phyloP scores from a whole-genome alignment of 1,139 yeast genomes.

The Nematodospora anomalae region DNA sequence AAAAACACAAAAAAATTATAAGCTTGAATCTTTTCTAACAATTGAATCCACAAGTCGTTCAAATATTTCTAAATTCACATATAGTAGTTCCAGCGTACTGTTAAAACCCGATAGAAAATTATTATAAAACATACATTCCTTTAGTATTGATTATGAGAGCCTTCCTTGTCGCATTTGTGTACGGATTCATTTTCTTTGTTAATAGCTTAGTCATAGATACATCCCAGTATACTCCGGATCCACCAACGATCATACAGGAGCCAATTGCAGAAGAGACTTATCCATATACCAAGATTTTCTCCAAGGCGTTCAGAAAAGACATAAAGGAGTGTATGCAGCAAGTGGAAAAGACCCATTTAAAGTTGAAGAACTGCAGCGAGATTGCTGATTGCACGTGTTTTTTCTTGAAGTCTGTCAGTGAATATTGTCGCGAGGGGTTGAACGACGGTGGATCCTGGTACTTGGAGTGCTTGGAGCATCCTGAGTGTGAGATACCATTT shows the following conservation, averaged over 20 bases:
- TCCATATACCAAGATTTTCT: conserved; percentile 10
- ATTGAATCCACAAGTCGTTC: no score
- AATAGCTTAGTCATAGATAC: conserved; percentile 3
- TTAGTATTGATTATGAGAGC: background rate
- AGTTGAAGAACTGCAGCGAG: conserved; percentile 5
- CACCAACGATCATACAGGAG: conserved; percentile 1
- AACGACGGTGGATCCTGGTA: conserved; percentile 9
- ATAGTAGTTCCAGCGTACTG: no score
- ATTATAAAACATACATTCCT: no score
- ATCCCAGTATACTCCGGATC: conserved; percentile 7
- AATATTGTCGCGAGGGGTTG: conserved; percentile 8
- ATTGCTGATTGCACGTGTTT: conserved; percentile 7
- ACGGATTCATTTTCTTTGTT: background rate
- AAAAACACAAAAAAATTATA: no score
- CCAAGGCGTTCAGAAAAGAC: conserved; percentile 6
- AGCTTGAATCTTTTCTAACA: no score
- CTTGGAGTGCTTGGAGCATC: conserved; percentile 9
- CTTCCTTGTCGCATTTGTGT: background rate
- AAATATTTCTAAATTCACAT: no score
- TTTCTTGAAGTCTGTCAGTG: conserved; percentile 8
- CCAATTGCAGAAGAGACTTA: background rate
- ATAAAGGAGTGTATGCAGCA: conserved; percentile 11
- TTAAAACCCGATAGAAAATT: no score
- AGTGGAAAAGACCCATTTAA: conserved; percentile 5
- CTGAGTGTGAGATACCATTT: conserved; percentile 3